Conservation (phyloP, 2,329 filamentous ascomycete genomes). For the Pseudogymnoascus sp. region DNA sequence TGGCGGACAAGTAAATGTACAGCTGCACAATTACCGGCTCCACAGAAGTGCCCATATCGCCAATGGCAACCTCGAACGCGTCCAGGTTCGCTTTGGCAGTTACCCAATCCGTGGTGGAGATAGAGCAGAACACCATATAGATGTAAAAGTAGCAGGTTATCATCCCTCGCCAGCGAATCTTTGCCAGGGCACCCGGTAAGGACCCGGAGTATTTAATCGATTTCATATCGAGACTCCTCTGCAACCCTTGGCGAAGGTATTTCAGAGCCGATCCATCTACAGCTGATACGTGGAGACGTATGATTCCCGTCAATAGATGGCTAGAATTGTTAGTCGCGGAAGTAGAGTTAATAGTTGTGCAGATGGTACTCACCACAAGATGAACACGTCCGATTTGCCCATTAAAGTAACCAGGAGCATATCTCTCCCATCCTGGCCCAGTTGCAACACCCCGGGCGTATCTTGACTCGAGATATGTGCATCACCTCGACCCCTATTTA, state of each 20-base stretch:
- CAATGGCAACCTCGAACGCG: conserved; percentile 19
- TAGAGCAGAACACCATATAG: conserved; percentile 27
- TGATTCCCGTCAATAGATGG: conserved; percentile 50
- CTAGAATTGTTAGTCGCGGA: conserved; percentile 27
- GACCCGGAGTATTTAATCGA: conserved; percentile 29
- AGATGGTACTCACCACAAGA: conserved; percentile 2
- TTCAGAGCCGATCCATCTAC: conserved; percentile 46
- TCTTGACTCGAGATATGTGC: conserved; percentile 49
- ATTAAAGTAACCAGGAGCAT: conserved; percentile 55
- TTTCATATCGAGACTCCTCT: conserved; percentile 29
- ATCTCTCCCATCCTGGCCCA: conserved; percentile 40
- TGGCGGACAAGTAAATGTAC: conserved; percentile 59
- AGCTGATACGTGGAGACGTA: conserved; percentile 43
- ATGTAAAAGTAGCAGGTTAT: conserved; percentile 27
- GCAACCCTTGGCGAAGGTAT: conserved; percentile 51
- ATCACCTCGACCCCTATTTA: conserved; percentile 44
- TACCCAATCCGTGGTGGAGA: conserved; percentile 25
- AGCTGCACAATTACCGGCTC: conserved; percentile 22
- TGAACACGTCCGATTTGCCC: conserved; percentile 47
- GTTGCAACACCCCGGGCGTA: conserved; percentile 48
- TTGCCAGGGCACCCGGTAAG: conserved; percentile 23
- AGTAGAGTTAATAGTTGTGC: conserved; percentile 17
- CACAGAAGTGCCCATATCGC: conserved; percentile 20
- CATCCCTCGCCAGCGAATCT: conserved; percentile 25
- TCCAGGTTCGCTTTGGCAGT: conserved; percentile 21